Base-by-base conservation (phyloP, 2,329 filamentous ascomycete genomes). In the Penicillium corylophilum region DNA sequence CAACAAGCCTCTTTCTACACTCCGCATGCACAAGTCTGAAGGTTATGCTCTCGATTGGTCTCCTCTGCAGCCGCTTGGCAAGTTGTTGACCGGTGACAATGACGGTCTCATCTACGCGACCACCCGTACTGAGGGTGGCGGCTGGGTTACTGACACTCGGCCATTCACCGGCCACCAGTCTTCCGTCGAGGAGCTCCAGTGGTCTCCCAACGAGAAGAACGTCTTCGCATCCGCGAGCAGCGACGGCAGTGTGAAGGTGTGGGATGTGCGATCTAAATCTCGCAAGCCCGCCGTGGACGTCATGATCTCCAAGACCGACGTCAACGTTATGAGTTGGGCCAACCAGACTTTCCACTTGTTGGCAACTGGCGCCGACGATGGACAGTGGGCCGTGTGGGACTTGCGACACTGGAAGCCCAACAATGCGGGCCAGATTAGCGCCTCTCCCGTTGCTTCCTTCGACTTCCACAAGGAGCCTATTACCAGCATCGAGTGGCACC, bases 21-120 rank as follows among this genome's bases (percentile, higher is more conserved):
- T 99, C 63, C 84, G 89, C 62, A 90, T 93, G 63, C 94, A 99
- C 82, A 93, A 92, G 75, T 78, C 85, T 12, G 94, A 99, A 78
- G 94, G 94, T 44, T 99, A 97, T 71, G 94, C 90, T 0, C 75
- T 99, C n/a, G 94, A 96, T 74, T 99, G 94, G 94, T 96, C 92
- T 23, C 89, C 90, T 1, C 71, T 90, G 9, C 81, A 89, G 41
- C 84, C 90, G 0, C 82, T 86, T 42, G 92, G 92, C 53, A 94
- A 93, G 74, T 84, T 99, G 3, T 75, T 96, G 41, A 96, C 93
- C 0, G 94, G 94, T 57, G 94, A 99, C 74, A 90, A 92, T 68
- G 82, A 92, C 60, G 94, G 94, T 53, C 79, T 88, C 55, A 96
- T 99, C 68, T 97, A 91, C 73, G 80, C 86, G 54, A 96, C 93